phyloP scores from a whole-genome alignment of 2,329 filamentous ascomycete species.

The Chaetoscypha palmicola region DNA sequence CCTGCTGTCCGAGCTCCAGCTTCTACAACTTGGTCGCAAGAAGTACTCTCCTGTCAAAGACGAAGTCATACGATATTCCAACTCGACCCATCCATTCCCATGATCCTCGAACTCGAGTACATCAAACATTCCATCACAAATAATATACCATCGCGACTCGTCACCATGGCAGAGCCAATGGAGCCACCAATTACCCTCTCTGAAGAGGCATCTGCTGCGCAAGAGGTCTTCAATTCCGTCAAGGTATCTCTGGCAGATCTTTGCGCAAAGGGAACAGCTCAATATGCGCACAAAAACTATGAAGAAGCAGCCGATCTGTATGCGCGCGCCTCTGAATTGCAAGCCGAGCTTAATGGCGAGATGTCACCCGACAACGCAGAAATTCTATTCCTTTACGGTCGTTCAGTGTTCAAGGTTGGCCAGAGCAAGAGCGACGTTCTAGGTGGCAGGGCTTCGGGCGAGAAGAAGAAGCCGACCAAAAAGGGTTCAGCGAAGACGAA shows the following conservation, averaged over 20 bases:
- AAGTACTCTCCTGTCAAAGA: no score
- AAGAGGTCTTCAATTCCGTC: conserved; percentile 28
- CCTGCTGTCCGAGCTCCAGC: not conserved
- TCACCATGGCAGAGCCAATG: conserved; percentile 26
- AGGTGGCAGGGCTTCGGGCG: conserved; percentile 65
- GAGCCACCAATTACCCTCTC: conserved; percentile 21
- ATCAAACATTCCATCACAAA: not conserved
- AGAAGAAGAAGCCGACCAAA: conserved; percentile 42
- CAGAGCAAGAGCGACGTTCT: conserved; percentile 92
- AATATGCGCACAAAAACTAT: conserved; percentile 87
- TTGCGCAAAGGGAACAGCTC: conserved; percentile 67
- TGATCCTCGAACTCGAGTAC: no score
- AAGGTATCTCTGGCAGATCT: conserved; percentile 69
- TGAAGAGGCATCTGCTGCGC: conserved; percentile 20
- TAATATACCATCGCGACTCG: not conserved
- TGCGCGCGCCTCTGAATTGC: conserved; percentile 80
- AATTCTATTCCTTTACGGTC: conserved; percentile 88
- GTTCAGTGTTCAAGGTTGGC: conserved; percentile 87
- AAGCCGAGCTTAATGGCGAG: conserved; percentile 88
- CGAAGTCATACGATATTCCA: no score
- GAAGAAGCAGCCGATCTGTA: conserved; percentile 80
- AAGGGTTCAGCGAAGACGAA: conserved; percentile 37
- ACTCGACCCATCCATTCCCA: no score
- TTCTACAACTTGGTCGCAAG: conserved; percentile 5
- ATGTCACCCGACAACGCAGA: conserved; percentile 87